phyloP scores from a whole-genome alignment of 306 rosid genomes.

The Adenanthera pavonina region DNA sequence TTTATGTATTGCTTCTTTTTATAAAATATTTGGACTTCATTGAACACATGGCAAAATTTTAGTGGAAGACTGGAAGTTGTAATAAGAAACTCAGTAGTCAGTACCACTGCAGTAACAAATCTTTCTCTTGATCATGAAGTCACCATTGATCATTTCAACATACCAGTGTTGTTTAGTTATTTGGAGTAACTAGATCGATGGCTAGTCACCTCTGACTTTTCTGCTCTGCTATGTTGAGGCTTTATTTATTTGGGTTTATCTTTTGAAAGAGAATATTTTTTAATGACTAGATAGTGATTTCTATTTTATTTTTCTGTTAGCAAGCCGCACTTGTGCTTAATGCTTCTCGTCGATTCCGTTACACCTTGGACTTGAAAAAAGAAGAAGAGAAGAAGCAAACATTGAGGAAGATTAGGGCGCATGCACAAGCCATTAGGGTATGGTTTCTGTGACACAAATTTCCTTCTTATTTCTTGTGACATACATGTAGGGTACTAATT shows the following conservation, averaged over 20 bases:
- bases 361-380: constrained; percentile 90
- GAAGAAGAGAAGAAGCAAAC: constrained; percentile 72
- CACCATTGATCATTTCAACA: neutral
- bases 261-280: constrained; percentile 7
- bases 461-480: constrained; percentile 16
- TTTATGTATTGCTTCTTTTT: too few relatives aligned
- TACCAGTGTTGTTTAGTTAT: neutral
- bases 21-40: neutral
- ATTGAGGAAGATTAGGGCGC: constrained; percentile 71
- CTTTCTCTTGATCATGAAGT: neutral
- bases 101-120: too few relatives aligned
- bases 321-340: constrained; percentile 94
- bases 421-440: constrained; percentile 80
- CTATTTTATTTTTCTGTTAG: constrained; percentile 49
- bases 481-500: constrained; percentile 31
- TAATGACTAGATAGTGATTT: constrained; percentile 21
- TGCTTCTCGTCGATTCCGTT: constrained; percentile 97
- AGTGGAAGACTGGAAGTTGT: neutral
- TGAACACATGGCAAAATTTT: neutral
- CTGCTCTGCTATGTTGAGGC: constrained; percentile 11
- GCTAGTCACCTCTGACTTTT: constrained; percentile 13
- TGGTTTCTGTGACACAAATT: constrained; percentile 30
- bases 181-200: neutral
- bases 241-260: constrained; percentile 2
- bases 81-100: neutral